Percentiles rank a stretch among this genome's conserved stretches.
Evolutionary conservation across 768 basidiomycete species (phyloP).

Genomic region (Tylopilus rubrobrunneus): DNA sequence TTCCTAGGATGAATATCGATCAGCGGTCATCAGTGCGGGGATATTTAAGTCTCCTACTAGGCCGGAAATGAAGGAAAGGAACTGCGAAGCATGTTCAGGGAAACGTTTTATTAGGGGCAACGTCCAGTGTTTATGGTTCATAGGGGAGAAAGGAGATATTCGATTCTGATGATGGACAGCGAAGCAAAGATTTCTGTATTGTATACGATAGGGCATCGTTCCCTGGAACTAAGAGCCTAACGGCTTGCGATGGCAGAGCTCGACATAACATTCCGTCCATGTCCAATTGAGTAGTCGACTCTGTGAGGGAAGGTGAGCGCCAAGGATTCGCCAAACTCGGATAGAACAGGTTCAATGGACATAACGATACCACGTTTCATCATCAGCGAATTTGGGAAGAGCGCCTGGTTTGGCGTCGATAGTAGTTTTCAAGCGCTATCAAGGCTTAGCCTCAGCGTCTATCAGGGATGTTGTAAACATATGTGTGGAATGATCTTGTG

Average conservation of each 20-base stretch:
- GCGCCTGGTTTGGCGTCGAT: conserved; percentile 24
- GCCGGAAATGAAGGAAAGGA: not conserved
- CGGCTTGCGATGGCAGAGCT: conserved; percentile 14
- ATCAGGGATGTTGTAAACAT: not conserved
- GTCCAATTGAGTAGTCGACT: conserved; percentile 18
- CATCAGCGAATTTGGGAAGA: conserved; percentile 33
- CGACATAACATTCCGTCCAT: conserved; percentile 28
- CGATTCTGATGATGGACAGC: not conserved
- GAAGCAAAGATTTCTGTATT: not conserved
- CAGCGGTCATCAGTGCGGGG: not conserved
- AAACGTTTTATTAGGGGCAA: not conserved
- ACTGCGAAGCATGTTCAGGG: not conserved
- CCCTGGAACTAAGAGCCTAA: not conserved
- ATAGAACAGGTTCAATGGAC: conserved; percentile 15
- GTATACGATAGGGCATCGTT: not conserved
- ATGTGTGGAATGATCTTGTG: conserved; percentile 41
- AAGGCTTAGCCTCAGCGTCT: not conserved
- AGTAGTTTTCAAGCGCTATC: conserved; percentile 33
- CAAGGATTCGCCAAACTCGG: not conserved
- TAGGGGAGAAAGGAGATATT: not conserved
- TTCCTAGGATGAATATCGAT: not conserved
- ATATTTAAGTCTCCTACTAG: not conserved
- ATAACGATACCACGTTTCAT: conserved; percentile 33
- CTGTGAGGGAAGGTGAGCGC: conserved; percentile 1
- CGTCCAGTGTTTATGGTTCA: not conserved